Evolutionary conservation across 2,329 filamentous ascomycete genomes (phyloP), one percentile per base, ranked within the genome.

Genomic region (Rhinocladiella similis): DNA sequence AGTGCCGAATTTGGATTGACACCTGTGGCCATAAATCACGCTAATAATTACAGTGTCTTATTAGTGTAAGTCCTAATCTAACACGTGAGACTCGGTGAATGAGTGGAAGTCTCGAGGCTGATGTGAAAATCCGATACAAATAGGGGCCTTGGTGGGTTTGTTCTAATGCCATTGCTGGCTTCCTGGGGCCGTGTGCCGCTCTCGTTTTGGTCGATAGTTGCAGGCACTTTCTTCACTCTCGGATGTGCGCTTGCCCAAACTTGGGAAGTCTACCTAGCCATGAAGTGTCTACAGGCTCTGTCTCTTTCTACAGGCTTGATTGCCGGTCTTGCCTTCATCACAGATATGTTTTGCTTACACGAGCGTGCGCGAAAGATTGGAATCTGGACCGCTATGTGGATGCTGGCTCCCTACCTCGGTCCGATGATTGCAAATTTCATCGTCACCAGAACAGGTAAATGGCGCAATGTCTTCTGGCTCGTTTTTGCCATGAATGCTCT

Each of bases 231-330:
- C 29, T 33, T 33, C 29, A 33, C 29, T 2, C 29, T 33, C 6
- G 29, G 29, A 33, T 10, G 6, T 9, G 29, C 10, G 3, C 10
- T 33, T 3, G 29, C 29, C 3, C 29, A 7, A 33, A 66, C 53
- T 1, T 76, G 74, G 49, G 57, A 71, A n/a, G 66, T 65, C 0
- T 75, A 72, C 60, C 70, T 73, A 63, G 73, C 73, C n/a, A 68
- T 71, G 0, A 67, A 75, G 0, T 72, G 75, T 14, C 62, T 78
- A 2, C 73, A 76, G 43, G 76, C 74, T 5, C 71, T 77, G 62
- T 73, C 75, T 59, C 70, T 66, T 2, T 73, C 67, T 5, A 70
- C 73, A 1, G 68, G 68, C 0, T 73, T 76, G 59, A 70, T 65
- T 1, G 69, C 69, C 25, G 74, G 72, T 3, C 66, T 77, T 16